These are phyloP conservation scores for Penicillium crustosum DNA, from an alignment of 2,329 filamentous ascomycete genomes.

Conservation along the genomic window DNA sequence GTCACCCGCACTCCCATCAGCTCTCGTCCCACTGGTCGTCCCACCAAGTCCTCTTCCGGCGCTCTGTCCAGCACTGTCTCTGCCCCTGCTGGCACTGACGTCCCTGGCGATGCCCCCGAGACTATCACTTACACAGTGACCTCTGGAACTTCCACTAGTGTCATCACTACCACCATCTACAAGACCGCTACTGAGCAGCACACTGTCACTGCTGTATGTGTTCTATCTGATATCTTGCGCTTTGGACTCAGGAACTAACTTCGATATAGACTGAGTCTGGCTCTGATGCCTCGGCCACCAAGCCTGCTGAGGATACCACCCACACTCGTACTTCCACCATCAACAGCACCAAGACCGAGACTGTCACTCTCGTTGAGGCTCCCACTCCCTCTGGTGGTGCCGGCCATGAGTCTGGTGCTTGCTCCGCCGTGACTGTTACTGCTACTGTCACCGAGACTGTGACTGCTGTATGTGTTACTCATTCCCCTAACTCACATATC, in stretches of 20 bases:
- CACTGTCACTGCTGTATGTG: conserved; percentile 31
- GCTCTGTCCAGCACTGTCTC: conserved; percentile 9
- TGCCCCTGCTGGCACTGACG: conserved; percentile 26
- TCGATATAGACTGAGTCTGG: conserved; percentile 7
- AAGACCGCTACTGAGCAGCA: conserved; percentile 31
- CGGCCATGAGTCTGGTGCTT: conserved; percentile 15
- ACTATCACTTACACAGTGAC: conserved; percentile 43
- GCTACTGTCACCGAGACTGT: conserved; percentile 38
- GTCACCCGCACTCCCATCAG: conserved; percentile 9
- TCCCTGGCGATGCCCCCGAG: conserved; percentile 11
- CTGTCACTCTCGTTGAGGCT: conserved; percentile 26
- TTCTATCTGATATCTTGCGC: neutral
- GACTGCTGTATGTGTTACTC: conserved; percentile 33
- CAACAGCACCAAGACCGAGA: conserved; percentile 32
- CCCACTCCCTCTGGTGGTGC: conserved; percentile 17
- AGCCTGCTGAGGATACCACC: conserved; percentile 9
- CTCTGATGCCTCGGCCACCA: conserved; percentile 11
- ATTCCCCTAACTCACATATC: neutral
- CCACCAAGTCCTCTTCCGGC: conserved; percentile 7
- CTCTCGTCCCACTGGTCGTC: conserved; percentile 8
- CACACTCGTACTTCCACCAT: conserved; percentile 27
- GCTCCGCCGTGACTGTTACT: conserved; percentile 30
- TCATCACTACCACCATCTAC: conserved; percentile 42
- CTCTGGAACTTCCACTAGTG: conserved; percentile 34
- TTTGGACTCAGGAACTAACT: neutral